phyloP scores from a whole-genome alignment of 345 rosid genomes.

The Pistacia atlantica region DNA sequence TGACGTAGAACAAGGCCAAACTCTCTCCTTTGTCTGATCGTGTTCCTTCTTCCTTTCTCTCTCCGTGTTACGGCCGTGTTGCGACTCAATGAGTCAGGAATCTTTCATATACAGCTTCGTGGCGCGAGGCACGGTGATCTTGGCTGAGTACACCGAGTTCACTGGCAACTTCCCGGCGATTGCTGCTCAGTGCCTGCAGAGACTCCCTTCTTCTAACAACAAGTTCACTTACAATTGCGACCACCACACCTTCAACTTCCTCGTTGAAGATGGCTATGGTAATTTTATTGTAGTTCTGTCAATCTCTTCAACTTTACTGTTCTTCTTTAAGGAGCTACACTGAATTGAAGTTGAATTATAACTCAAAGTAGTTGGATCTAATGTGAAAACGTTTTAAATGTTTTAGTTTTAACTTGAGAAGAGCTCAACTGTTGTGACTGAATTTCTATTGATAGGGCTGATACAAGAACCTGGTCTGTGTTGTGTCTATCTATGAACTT shows the following conservation, averaged over 20 bases:
- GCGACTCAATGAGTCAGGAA: constrained; percentile 67
- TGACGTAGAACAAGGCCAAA: constrained; percentile 1
- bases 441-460: not conserved
- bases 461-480: not conserved
- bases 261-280: constrained; percentile 94
- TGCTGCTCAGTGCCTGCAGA: constrained; percentile 90
- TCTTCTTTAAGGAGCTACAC: not conserved
- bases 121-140: constrained; percentile 89
- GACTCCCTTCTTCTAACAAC: constrained; percentile 85
- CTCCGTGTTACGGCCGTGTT: not conserved
- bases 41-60: constrained; percentile 9
- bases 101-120: constrained; percentile 97
- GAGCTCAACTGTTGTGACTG: not conserved
- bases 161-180: constrained; percentile 98
- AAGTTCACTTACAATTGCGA: constrained; percentile 98
- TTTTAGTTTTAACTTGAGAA: not conserved
- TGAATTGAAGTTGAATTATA: not conserved
- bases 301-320: not conserved
- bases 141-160: constrained; percentile 96
- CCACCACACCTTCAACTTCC: constrained; percentile 96
- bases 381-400: not conserved
- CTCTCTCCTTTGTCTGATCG: not conserved
- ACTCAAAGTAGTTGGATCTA: constrained; percentile 32
- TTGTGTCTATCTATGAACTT: too few species aligned
- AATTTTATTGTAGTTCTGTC: constrained; percentile 10